Evolutionary conservation across 1,284 basidiomycete species (phyloP), one percentile per base, ranked within the genome.

Genomic region (Cryptococcus maquisensis): DNA sequence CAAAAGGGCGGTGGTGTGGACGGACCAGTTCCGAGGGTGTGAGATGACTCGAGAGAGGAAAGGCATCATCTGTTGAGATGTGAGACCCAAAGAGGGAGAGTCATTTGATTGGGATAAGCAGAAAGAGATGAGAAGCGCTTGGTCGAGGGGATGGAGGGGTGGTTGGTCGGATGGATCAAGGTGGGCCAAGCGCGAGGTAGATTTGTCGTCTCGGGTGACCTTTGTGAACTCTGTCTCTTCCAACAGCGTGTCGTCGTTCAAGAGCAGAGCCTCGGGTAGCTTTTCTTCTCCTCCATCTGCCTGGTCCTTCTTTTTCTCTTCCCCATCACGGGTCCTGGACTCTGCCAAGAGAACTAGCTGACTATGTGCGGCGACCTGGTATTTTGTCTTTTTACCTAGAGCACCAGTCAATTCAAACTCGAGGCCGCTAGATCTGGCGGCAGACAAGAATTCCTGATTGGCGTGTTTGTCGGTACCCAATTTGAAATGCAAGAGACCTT

Each of bases 201-300:
- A 59, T 3, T 62, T 57, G 13, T 57, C 44, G 16, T 77, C 63
- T 20, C 21, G 40, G 4, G 60, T 61, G 32, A 61, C 57, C 44
- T 63, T 72, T 8, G 91, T 91, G 73, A 92, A 99, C 66, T 87
- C 83, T 3, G 95, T 98, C 66, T 89, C 85, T 75, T 99, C 96
- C 42, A 99, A 82, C 10, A 99, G 81, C 0, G 93, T 97, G 75
- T 99, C 96, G 76, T 98, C 96, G 74, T 98, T 96, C 51, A 98
- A 82, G 2, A 81, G 78, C 28, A 96, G 78, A 1, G 86, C 87
- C 69, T 91, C 84, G 12, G 95, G 96, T 47, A 90, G 59, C 20
- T 13, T 47, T 28, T 46, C 28, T 24, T 39, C 41, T 45, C 28
- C 45, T 49, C 28, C 54, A n/a, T 20, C 46, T 16, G 38, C 36